Base-by-base conservation (phyloP, 1,284 basidiomycete species). In the Laetiporus sulphureus region DNA sequence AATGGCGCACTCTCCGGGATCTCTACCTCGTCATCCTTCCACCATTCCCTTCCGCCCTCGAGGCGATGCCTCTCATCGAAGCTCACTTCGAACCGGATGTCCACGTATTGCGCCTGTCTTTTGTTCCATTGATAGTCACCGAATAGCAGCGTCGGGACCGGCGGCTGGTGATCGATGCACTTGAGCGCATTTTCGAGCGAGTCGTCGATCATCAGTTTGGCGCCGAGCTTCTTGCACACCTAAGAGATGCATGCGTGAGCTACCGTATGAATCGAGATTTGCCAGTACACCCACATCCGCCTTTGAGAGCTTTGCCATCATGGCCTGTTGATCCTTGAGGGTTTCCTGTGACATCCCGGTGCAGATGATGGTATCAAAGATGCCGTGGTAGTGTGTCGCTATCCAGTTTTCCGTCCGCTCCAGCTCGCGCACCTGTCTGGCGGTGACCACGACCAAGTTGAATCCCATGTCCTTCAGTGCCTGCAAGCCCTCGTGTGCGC, bases 101-200 rank as follows among this genome's bases (percentile, higher is more conserved):
- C 68, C 5, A 50, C 55, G 40, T 70, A 60, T 13, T 63, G 59
- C 21, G 72, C 72, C 29, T 67, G 51, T 44, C 75, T 71, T 55
- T 65, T 67, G 60, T 87, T 88, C 87, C 87, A 91, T 39, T 75
- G 68, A 52, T 88, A 87, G 35, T 75, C 63, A n/a, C 86, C 87
- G 51, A 89, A 89, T 5, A 91, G 68, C 25, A 90, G 63, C n/a
- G 83, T 79, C 2, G 69, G 74, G 12, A 74, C 60, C 1, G 66
- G 65, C 13, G 63, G 56, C 29, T 66, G 42, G 29, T 52, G 61
- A 16, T 57, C 66, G 0, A 70, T 69, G 45, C 78, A 78, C 42
- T 78, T 71, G 11, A 84, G 53, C 13, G 82, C 82, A 59, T 91
- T 89, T 61, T 90, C 87, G 25, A 79, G 58, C 3, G 83, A 86